These are phyloP conservation scores for Pythium aquatile DNA, from an alignment of 352 stramenopile genomes.

Conservation along the genomic window DNA sequence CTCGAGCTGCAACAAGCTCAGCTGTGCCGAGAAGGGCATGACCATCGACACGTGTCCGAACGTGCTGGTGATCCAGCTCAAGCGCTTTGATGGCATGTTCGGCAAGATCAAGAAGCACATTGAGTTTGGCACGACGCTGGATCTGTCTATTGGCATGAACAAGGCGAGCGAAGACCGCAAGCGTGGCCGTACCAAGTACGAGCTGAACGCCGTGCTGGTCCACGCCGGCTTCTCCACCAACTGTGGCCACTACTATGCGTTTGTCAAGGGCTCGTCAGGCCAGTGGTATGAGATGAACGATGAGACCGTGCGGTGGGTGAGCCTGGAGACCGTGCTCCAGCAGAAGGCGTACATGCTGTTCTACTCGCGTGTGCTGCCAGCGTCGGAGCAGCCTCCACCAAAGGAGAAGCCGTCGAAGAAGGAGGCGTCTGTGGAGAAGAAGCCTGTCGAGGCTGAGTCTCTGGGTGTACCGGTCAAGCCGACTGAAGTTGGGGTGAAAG, in stretches of 20 bases:
- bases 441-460: background rate
- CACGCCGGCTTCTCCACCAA: conserved; percentile 87
- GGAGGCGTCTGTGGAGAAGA: conserved; percentile 5
- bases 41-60: conserved; percentile 81
- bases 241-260: conserved; percentile 91
- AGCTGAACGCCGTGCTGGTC: conserved; percentile 82
- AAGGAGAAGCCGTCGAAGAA: conserved; percentile 33
- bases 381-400: conserved; percentile 32
- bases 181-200: conserved; percentile 58
- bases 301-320: conserved; percentile 83
- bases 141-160: conserved; percentile 60
- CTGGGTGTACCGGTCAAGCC: conserved; percentile 8
- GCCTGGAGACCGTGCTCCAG: conserved; percentile 79
- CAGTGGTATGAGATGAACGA: conserved; percentile 94
- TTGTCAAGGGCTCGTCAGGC: conserved; percentile 84
- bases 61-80: conserved; percentile 88
- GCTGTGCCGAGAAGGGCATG: conserved; percentile 78
- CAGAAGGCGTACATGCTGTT: conserved; percentile 92
- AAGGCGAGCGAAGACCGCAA: conserved; percentile 52
- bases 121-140: conserved; percentile 63
- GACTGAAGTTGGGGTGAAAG: background rate
- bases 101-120: conserved; percentile 90
- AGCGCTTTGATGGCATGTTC: conserved; percentile 86
- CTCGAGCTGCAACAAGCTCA: conserved; percentile 70
- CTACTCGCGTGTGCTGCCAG: conserved; percentile 73